A percentile compares a stretch with the other conserved stretches of the same genome.
Evolutionary conservation across 2,329 filamentous ascomycete genomes (phyloP).

Genomic region (Fusarium chaquense): DNA sequence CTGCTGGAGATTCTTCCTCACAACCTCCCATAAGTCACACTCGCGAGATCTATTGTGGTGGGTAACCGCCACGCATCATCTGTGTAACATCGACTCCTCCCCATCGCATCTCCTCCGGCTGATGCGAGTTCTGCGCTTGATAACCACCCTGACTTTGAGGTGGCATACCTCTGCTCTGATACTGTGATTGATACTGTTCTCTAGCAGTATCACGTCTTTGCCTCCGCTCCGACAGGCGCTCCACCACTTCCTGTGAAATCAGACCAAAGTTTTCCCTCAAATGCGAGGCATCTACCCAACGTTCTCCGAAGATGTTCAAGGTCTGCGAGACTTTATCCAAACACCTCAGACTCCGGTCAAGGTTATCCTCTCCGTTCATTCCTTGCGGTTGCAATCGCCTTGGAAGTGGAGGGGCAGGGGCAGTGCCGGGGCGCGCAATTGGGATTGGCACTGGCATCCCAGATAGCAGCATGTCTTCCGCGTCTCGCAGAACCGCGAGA

Average conservation of each 20-base stretch:
- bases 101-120: slow-evolving; percentile 56
- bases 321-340: slow-evolving; percentile 66
- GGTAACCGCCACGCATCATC: slow-evolving; percentile 54
- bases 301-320: slow-evolving; percentile 67
- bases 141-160: slow-evolving; percentile 32
- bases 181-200: slow-evolving; percentile 54
- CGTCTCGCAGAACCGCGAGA: slow-evolving; percentile 69
- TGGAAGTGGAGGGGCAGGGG: slow-evolving; percentile 66
- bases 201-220: slow-evolving; percentile 49
- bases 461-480: slow-evolving; percentile 67
- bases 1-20: not conserved
- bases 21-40: not conserved
- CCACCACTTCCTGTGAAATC: slow-evolving; percentile 60
- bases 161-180: slow-evolving; percentile 48
- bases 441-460: slow-evolving; percentile 61
- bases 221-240: slow-evolving; percentile 57
- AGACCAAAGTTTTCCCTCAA: slow-evolving; percentile 67
- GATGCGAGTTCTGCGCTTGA: slow-evolving; percentile 46
- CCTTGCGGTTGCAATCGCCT: slow-evolving; percentile 54
- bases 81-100: slow-evolving; percentile 59
- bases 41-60: slow-evolving; percentile 3
- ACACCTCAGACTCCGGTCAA: slow-evolving; percentile 67
- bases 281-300: slow-evolving; percentile 69
- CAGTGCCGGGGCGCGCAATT: slow-evolving; percentile 59
- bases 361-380: slow-evolving; percentile 60